Conservation (phyloP, 225 moss, liverwort and hornwort genomes). For the Rhytidiadelphus loreus region DNA sequence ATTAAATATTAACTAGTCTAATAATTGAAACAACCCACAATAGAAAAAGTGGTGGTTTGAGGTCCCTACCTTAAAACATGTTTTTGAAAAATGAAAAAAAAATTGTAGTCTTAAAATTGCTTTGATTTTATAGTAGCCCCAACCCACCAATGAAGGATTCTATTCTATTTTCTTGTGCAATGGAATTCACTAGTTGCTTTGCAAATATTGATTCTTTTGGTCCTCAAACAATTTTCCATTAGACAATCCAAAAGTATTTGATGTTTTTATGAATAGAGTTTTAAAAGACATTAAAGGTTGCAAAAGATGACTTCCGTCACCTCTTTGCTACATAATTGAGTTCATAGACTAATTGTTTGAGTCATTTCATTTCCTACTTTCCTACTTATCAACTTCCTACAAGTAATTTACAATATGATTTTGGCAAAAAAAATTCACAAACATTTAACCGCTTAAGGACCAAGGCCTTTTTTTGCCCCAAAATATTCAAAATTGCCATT, state of each 20-base stretch:
- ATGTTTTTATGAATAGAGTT: not conserved
- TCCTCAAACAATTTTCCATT: not conserved
- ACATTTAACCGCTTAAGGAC: too few species aligned
- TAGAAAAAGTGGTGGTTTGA: not conserved
- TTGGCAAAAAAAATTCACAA: too few species aligned
- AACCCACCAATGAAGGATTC: accelerated
- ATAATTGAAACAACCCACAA: not conserved
- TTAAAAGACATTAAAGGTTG: not conserved
- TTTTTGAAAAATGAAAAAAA: not conserved
- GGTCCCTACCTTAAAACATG: accelerated
- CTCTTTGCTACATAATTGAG: not conserved
- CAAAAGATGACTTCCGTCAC: too few species aligned
- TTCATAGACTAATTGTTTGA: not conserved
- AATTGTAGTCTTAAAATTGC: not conserved
- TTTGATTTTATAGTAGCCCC: accelerated
- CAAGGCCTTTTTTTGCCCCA: too few species aligned
- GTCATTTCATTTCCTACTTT: too few species aligned
- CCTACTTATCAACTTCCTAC: too few species aligned
- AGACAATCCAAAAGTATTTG: not conserved
- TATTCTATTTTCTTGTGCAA: not conserved
- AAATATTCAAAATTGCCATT: too few species aligned
- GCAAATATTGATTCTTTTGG: not conserved
- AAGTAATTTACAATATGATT: too few species aligned
- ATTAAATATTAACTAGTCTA: not conserved
- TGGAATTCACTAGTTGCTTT: not conserved